phyloP scores from a whole-genome alignment of 164 flowering plant species.

The Taxillus chinensis region DNA sequence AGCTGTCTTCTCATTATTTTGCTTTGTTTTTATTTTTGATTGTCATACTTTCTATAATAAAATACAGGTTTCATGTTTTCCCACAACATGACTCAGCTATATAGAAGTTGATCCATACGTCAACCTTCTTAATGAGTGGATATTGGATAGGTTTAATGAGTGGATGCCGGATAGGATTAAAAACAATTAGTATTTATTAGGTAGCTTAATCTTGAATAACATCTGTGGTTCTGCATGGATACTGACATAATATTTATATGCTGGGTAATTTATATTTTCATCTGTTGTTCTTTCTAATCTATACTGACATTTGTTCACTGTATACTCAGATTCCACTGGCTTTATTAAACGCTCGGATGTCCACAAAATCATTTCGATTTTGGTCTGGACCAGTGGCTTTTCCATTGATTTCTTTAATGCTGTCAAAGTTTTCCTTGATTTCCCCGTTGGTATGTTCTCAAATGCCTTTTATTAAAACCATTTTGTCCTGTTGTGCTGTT shows the following conservation, averaged over 20 bases:
- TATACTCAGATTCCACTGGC: constrained; percentile 57
- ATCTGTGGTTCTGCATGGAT: too few species aligned
- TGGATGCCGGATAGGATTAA: too few species aligned
- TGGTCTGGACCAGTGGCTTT: constrained; percentile 51
- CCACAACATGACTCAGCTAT: too few species aligned
- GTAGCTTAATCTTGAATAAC: too few species aligned
- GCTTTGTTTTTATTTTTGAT: not conserved
- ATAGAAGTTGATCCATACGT: too few species aligned
- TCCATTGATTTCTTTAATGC: constrained; percentile 64
- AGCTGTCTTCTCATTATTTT: constrained; percentile 18
- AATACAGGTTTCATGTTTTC: too few species aligned
- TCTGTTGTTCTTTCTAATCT: not conserved
- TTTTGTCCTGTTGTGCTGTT: constrained; percentile 2
- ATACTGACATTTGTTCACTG: constrained; percentile 3
- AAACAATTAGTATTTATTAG: too few species aligned
- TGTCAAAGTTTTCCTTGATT: constrained; percentile 82
- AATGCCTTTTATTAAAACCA: not conserved
- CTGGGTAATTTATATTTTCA: too few species aligned
- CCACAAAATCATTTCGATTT: constrained; percentile 49
- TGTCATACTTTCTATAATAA: not conserved
- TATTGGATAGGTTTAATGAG: too few species aligned
- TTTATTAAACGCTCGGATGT: constrained; percentile 79
- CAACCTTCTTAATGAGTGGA: too few species aligned
- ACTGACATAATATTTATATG: too few species aligned
- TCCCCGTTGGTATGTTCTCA: constrained; percentile 62